A percentile compares a stretch with the other conserved stretches of the same genome.
These are phyloP conservation scores for Cystofilobasidium capitatum DNA, from an alignment of 768 basidiomycete genomes.

Conservation along the genomic window DNA sequence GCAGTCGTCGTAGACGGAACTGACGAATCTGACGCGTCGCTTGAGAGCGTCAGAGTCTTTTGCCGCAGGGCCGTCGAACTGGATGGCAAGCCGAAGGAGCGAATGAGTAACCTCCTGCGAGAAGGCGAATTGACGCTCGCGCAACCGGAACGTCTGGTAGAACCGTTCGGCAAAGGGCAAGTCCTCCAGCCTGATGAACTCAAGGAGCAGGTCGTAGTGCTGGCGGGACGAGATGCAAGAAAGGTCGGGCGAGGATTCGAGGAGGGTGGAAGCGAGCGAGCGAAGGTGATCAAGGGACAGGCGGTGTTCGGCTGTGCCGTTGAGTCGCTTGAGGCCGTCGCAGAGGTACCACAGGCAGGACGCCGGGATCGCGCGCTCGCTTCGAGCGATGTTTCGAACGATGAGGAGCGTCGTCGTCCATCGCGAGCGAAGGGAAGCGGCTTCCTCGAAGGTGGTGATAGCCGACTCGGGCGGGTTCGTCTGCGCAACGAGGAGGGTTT, in stretches of 20 bases:
- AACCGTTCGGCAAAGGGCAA: constrained; percentile 9
- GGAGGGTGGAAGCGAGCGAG: not conserved
- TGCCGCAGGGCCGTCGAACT: not conserved
- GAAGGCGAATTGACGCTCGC: constrained; percentile 9
- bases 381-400: constrained; percentile 3
- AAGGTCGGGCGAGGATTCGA: constrained; percentile 1
- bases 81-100: constrained; percentile 5
- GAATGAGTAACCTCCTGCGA: not conserved
- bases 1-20: constrained; percentile 11
- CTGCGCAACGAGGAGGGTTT: not conserved
- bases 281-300: constrained; percentile 5
- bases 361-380: not conserved
- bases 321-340: not conserved
- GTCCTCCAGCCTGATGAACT: constrained; percentile 1
- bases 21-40: not conserved
- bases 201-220: constrained; percentile 8
- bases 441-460: not conserved
- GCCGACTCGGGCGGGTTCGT: not conserved
- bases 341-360: not conserved
- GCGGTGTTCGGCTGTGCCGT: not conserved
- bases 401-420: constrained; percentile 14
- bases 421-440: not conserved
- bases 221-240: not conserved
- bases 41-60: not conserved
- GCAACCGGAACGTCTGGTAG: constrained; percentile 13